Conservation (phyloP, 352 stramenopile genomes). For the Phytopythium kandeliae region DNA sequence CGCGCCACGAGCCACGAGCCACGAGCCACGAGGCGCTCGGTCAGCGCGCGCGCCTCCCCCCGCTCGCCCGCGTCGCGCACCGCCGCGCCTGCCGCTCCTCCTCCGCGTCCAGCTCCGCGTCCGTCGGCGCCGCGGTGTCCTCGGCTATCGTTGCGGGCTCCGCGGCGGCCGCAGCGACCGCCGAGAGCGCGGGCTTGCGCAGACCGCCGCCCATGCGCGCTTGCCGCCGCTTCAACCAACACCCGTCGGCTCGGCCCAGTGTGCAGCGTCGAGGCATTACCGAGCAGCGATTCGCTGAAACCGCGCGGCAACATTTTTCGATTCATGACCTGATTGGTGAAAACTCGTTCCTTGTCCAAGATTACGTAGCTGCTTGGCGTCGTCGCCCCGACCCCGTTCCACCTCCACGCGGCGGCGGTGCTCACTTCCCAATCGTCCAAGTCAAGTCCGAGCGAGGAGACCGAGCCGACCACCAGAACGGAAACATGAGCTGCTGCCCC, state of each 20-base stretch:
- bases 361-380: too few species aligned
- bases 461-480: neutral
- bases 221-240: neutral
- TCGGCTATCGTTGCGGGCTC: neutral
- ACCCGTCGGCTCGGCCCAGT: too few species aligned
- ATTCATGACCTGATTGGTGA: too few species aligned
- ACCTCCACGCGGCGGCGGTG: too few species aligned
- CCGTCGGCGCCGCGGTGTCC: conserved; percentile 2
- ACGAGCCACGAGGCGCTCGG: too few species aligned
- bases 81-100: conserved; percentile 40
- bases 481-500: conserved; percentile 69
- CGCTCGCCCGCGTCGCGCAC: neutral
- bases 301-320: too few species aligned
- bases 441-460: too few species aligned
- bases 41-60: too few species aligned
- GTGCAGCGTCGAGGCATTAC: too few species aligned
- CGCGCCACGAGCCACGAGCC: too few species aligned
- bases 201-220: conserved; percentile 30
- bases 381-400: too few species aligned
- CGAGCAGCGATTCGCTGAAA: too few species aligned
- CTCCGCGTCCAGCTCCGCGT: conserved; percentile 47
- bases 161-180: neutral
- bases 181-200: conserved; percentile 19
- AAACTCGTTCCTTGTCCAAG: neutral
- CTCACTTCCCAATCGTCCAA: conserved; percentile 1